phyloP scores from a whole-genome alignment of 1,284 basidiomycete genomes.

The Agroathelia rolfsii region DNA sequence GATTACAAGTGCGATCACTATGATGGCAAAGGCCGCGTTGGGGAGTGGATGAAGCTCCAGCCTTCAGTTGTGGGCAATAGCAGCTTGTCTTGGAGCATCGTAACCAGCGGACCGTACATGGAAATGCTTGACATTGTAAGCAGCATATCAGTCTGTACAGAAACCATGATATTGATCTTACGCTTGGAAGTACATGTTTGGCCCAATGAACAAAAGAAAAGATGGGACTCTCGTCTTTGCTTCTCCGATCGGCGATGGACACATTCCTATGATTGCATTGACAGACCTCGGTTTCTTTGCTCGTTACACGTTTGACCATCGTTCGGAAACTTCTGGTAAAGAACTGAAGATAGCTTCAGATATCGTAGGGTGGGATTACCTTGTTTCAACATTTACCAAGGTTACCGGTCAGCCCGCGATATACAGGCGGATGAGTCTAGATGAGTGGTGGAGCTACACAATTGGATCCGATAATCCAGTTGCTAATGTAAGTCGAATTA shows the following conservation, averaged over 20 bases:
- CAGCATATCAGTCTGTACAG: not conserved
- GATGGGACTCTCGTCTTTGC: slow-evolving; percentile 21
- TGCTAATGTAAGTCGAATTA: too few relatives aligned
- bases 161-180: not conserved
- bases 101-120: slow-evolving; percentile 17
- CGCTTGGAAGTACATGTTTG: slow-evolving; percentile 11
- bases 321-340: slow-evolving; percentile 11
- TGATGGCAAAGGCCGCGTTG: slow-evolving; percentile 18
- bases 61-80: slow-evolving; percentile 9
- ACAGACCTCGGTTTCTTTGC: slow-evolving; percentile 19
- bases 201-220: slow-evolving; percentile 12
- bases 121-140: slow-evolving; percentile 15
- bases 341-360: slow-evolving; percentile 16
- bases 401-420: slow-evolving; percentile 34
- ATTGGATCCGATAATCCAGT: slow-evolving; percentile 23
- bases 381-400: slow-evolving; percentile 20
- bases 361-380: slow-evolving; percentile 12
- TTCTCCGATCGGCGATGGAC: slow-evolving; percentile 12
- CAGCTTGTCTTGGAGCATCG: slow-evolving; percentile 15
- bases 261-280: slow-evolving; percentile 16
- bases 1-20: slow-evolving; percentile 15
- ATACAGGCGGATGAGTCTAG: slow-evolving; percentile 25
- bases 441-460: slow-evolving; percentile 31
- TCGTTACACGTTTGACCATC: slow-evolving; percentile 18
- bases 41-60: slow-evolving; percentile 15